Evolutionary conservation across 345 rosid species (phyloP).

Genomic region (Abelmoschus esculentus): DNA sequence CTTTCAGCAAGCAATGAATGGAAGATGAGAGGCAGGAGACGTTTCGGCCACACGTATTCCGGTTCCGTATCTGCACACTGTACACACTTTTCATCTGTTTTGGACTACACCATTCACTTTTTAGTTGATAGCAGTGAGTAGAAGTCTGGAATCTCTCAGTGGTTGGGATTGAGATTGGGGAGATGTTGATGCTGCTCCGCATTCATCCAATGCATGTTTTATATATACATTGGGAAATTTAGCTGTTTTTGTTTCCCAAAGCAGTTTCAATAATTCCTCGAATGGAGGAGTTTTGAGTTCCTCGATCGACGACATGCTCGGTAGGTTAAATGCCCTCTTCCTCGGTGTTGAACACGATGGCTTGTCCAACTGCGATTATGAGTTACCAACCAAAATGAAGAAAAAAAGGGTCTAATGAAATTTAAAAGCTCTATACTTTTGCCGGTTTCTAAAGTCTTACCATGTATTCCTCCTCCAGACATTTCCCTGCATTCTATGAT

Average conservation of each 20-base stretch:
- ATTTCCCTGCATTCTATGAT: constrained; percentile 82
- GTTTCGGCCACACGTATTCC: neutral
- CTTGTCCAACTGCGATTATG: constrained; percentile 59
- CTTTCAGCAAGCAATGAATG: constrained; percentile 22
- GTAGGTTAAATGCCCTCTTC: constrained; percentile 68
- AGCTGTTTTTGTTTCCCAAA: constrained; percentile 56
- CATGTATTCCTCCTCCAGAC: constrained; percentile 74
- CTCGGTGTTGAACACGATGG: constrained; percentile 90
- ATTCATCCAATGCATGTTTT: constrained; percentile 43
- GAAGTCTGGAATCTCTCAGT: constrained; percentile 67
- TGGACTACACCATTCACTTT: neutral
- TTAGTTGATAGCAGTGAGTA: constrained; percentile 84
- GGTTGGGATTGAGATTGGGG: neutral
- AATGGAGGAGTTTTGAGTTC: constrained; percentile 84
- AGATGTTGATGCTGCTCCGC: constrained; percentile 34
- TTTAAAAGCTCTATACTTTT: neutral
- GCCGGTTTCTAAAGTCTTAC: constrained; percentile 28
- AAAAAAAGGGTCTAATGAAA: too few species aligned
- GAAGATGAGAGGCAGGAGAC: neutral
- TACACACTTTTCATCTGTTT: constrained; percentile 18
- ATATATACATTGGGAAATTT: constrained; percentile 72
- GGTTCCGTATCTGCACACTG: constrained; percentile 27
- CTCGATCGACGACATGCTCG: constrained; percentile 66
- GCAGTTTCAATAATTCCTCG: constrained; percentile 63
- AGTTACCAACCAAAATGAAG: neutral